Base-by-base conservation (phyloP, 345 rosid species). In the Gossypium turneri region DNA sequence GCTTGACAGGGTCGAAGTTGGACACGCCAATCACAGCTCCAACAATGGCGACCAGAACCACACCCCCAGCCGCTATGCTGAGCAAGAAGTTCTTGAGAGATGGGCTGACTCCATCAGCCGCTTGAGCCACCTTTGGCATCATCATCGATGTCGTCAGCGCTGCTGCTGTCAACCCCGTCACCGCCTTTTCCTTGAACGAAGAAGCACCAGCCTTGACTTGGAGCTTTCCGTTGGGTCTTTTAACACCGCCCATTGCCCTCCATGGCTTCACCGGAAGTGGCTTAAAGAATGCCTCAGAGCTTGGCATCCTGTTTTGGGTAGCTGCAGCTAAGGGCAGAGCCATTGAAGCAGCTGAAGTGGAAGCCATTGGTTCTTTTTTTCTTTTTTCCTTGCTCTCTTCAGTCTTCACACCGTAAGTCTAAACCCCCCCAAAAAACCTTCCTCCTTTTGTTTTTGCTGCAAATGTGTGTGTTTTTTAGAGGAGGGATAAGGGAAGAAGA, bases 51-150 rank as follows among this genome's bases (percentile, higher is more conserved):
- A 9, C 73, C 43, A 87, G 85, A 60, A 94, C 93, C 9, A 86
- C 82, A 6, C 96, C 96, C 51, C 98, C 97, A 0, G 98, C 92
- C 2, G 59, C 87, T 70, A 94, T 90, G 83, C 98, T 94, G 66
- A 92, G 93, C 93, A 94, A 84, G 91, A 92, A 94, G 87, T 92
- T 94, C 84, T 92, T 89, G 80, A 92, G 97, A 19, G 98, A 94
- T 41, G 97, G 97, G 63, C 90, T 82, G 68, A 89, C 9, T 3
- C 85, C 90, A 12, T 79, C 94, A 2, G 96, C 96, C 1, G 97
- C 97, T 78, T 89, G 90, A 15, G 97, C 98, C 9, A 88, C 86
- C 53, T 90, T 88, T 0, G 97, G 96, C 66, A 92, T 80, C 67
- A 90, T 76, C 94, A 90, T 90, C 1, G 98, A 87, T 67, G 93